Percentiles rank a stretch among this genome's conserved stretches.
These are phyloP conservation scores for Scheffersomyces parashehatae DNA, from an alignment of 1,139 yeast species.

Conservation along the genomic window DNA sequence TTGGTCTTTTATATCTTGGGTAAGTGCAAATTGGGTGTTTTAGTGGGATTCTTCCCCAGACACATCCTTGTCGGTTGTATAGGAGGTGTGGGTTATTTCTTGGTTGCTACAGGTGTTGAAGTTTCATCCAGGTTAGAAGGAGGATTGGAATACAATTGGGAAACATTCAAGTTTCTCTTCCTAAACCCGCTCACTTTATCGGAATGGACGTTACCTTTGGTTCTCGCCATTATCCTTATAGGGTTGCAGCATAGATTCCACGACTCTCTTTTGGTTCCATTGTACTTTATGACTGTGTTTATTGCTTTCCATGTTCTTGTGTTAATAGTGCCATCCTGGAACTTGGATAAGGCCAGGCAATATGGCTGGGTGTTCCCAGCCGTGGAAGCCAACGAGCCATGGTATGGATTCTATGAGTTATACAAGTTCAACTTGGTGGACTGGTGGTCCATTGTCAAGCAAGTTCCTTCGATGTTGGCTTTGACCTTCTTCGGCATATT, in stretches of 20 bases:
- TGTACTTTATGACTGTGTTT: constrained; percentile 74
- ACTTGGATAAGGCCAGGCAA: constrained; percentile 59
- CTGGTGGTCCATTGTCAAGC: constrained; percentile 67
- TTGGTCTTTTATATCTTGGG: constrained; percentile 76
- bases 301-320: constrained; percentile 67
- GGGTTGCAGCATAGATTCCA: constrained; percentile 64
- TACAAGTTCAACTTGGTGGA: constrained; percentile 72
- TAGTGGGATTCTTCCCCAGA: constrained; percentile 94
- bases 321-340: constrained; percentile 63
- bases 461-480: constrained; percentile 92
- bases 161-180: constrained; percentile 52
- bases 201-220: constrained; percentile 75
- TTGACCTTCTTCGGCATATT: constrained; percentile 91
- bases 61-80: constrained; percentile 96
- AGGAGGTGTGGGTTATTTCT: constrained; percentile 96
- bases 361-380: constrained; percentile 83
- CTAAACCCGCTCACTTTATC: constrained; percentile 41
- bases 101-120: constrained; percentile 86
- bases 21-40: constrained; percentile 72
- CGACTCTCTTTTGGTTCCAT: constrained; percentile 79
- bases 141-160: constrained; percentile 62
- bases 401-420: constrained; percentile 81
- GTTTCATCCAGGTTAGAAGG: constrained; percentile 82
- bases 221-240: constrained; percentile 59
- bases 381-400: constrained; percentile 69